Base-by-base conservation (phyloP, 2,329 filamentous ascomycete genomes). In the Orbilia blumenaviensis region DNA sequence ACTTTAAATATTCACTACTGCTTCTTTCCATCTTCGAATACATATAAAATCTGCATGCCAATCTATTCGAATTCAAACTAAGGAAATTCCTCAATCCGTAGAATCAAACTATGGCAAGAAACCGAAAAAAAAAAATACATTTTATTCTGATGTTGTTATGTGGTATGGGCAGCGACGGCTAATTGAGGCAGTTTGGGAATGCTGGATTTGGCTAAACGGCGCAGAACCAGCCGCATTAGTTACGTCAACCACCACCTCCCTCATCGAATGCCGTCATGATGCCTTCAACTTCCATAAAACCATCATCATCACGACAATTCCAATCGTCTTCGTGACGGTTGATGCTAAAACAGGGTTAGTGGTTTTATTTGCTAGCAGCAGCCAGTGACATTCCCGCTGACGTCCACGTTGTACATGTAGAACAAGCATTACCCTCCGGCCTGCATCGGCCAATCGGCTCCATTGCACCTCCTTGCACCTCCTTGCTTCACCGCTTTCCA, bases 231-330 rank as follows among this genome's bases (percentile, higher is more conserved):
- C 61, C 44, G 61, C 61, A 64, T 52, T 21, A 18, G 61, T 52
- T 64, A 64, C 61, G 61, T 64, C 61, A 64, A 48, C 42, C 18
- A n/a, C 46, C 46, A 29, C 16, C 25, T 10, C 27, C 25, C 25
- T 50, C 18, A 42, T 36, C n/a, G 27, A 44, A 62, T 48, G 61
- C 61, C 61, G 44, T 41, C 27, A 64, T 50, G 44, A 34, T 62
- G 23, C 16, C 27, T 36, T 52, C 46, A 44, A 48, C 21, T 29
- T n/a, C 29, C 46, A 16, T 27, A 21, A 27, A 29, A 50, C 14
- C 14, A 16, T n/a, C 42, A 25, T 46, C 58, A 42, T 16, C 38
- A 16, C n/a, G 12, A 1, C 16, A 12, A 41, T 41, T 12, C n/a
- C 38, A 16, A 14, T 25, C 25, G 8, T 21, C 25, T 25, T 27